These are phyloP conservation scores for Cyberlindnera maritima DNA, from an alignment of 805 yeast genomes.

Conservation along the genomic window DNA sequence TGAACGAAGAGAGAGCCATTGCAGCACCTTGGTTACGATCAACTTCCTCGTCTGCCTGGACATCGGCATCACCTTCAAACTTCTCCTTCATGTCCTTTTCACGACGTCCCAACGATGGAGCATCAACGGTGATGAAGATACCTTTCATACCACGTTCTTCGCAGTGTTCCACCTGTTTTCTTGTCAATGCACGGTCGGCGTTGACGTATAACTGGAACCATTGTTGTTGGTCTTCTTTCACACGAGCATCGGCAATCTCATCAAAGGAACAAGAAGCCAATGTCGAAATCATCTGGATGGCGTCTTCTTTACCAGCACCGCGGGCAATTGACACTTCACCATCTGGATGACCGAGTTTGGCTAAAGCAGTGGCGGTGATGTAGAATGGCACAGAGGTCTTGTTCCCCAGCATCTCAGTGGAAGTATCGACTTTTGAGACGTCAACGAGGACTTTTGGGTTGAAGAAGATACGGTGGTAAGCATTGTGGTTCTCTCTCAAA, in stretches of 20 bases:
- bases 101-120: slow-evolving; percentile 87
- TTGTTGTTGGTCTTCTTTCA: slow-evolving; percentile 63
- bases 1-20: slow-evolving; percentile 80
- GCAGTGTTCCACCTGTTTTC: slow-evolving; percentile 63
- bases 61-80: slow-evolving; percentile 46
- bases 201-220: slow-evolving; percentile 91
- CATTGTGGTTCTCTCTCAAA: slow-evolving; percentile 84
- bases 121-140: slow-evolving; percentile 86
- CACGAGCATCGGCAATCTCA: slow-evolving; percentile 73
- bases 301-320: slow-evolving; percentile 69
- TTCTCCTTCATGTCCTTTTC: slow-evolving; percentile 82
- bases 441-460: slow-evolving; percentile 81
- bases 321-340: slow-evolving; percentile 87
- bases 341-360: slow-evolving; percentile 87
- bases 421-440: slow-evolving; percentile 67
- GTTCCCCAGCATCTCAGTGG: slow-evolving; percentile 76
- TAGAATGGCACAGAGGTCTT: slow-evolving; percentile 76
- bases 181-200: slow-evolving; percentile 64
- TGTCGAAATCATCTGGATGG: slow-evolving; percentile 91
- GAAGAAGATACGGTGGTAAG: slow-evolving; percentile 85
- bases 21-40: slow-evolving; percentile 83
- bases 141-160: slow-evolving; percentile 76
- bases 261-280: slow-evolving; percentile 85
- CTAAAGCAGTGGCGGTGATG: slow-evolving; percentile 88
- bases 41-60: slow-evolving; percentile 48